Percentiles rank a stretch among this genome's conserved stretches.
Evolutionary conservation across 1,284 basidiomycete genomes (phyloP).

Genomic region (Termitomyces sp.): DNA sequence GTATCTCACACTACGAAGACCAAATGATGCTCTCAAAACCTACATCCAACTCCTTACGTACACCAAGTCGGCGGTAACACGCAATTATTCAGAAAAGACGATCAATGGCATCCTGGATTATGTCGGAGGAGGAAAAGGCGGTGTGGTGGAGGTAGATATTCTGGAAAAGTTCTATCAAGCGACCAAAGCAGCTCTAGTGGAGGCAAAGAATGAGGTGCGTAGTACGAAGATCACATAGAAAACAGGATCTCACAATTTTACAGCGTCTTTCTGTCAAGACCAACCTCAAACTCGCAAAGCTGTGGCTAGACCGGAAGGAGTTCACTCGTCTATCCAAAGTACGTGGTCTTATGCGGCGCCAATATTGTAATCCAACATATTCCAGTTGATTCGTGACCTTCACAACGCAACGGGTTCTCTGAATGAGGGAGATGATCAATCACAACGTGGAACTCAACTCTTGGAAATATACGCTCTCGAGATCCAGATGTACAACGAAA

Average conservation of each 20-base stretch:
- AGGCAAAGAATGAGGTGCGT: slow-evolving; percentile 91
- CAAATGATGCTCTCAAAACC: slow-evolving; percentile 80
- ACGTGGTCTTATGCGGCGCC: slow-evolving; percentile 18
- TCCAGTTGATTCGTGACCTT: slow-evolving; percentile 68
- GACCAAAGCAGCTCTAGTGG: slow-evolving; percentile 85
- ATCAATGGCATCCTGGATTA: slow-evolving; percentile 99
- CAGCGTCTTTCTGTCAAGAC: slow-evolving; percentile 93
- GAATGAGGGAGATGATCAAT: slow-evolving; percentile 77
- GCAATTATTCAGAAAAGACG: slow-evolving; percentile 94
- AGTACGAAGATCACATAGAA: background rate
- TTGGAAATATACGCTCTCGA: slow-evolving; percentile 98
- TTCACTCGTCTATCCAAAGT: slow-evolving; percentile 82
- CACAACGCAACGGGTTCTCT: slow-evolving; percentile 59
- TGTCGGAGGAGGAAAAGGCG: slow-evolving; percentile 88
- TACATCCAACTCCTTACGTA: slow-evolving; percentile 86
- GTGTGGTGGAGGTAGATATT: slow-evolving; percentile 78
- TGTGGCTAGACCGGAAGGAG: slow-evolving; percentile 96
- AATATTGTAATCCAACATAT: background rate
- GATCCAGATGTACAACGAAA: slow-evolving; percentile 99
- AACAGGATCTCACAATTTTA: slow-evolving; percentile 2
- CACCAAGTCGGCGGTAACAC: slow-evolving; percentile 87
- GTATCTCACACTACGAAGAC: slow-evolving; percentile 75
- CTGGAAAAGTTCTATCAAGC: slow-evolving; percentile 94
- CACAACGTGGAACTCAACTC: slow-evolving; percentile 85
- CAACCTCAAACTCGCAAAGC: slow-evolving; percentile 93